These are phyloP conservation scores for Podosphaera aphanis DNA, from an alignment of 2,329 filamentous ascomycete genomes.

Conservation along the genomic window DNA sequence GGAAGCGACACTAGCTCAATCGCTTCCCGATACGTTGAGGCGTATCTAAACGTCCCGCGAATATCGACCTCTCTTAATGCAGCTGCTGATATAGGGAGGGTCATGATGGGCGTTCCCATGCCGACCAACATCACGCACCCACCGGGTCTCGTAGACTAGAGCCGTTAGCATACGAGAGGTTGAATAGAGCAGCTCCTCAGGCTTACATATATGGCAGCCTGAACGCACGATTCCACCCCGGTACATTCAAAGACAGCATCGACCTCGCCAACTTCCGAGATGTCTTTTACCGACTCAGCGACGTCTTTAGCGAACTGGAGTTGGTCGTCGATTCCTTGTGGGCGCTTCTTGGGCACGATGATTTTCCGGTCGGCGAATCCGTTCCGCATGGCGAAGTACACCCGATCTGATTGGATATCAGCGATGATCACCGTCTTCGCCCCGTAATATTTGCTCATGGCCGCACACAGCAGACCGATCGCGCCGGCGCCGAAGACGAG, in stretches of 20 bases:
- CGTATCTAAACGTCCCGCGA: conserved; percentile 52
- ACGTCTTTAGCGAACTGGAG: conserved; percentile 17
- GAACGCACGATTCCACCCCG: conserved; percentile 31
- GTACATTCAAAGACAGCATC: conserved; percentile 44
- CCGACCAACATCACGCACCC: conserved; percentile 53
- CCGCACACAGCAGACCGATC: conserved; percentile 41
- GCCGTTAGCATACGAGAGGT: not conserved
- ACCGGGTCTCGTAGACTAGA: conserved; percentile 35
- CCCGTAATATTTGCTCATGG: conserved; percentile 38
- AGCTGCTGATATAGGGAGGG: conserved; percentile 47
- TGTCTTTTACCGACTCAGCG: conserved; percentile 26
- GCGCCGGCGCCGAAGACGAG: conserved; percentile 82
- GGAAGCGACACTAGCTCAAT: conserved; percentile 69
- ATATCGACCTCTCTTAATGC: conserved; percentile 58
- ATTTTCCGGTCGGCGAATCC: conserved; percentile 14
- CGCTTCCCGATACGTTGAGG: conserved; percentile 78
- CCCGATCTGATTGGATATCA: conserved; percentile 72
- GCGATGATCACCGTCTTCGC: conserved; percentile 80
- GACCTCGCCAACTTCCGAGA: conserved; percentile 26
- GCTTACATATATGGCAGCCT: conserved; percentile 28
- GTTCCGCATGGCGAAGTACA: conserved; percentile 42
- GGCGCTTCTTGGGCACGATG: conserved; percentile 15
- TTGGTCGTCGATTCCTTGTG: conserved; percentile 13
- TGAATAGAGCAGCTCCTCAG: conserved; percentile 18
- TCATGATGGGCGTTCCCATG: conserved; percentile 57